A percentile compares a stretch with the other conserved stretches of the same genome.
These are phyloP conservation scores for Pseudotulostoma volvatum DNA, from an alignment of 495 filamentous ascomycete genomes.

Conservation along the genomic window DNA sequence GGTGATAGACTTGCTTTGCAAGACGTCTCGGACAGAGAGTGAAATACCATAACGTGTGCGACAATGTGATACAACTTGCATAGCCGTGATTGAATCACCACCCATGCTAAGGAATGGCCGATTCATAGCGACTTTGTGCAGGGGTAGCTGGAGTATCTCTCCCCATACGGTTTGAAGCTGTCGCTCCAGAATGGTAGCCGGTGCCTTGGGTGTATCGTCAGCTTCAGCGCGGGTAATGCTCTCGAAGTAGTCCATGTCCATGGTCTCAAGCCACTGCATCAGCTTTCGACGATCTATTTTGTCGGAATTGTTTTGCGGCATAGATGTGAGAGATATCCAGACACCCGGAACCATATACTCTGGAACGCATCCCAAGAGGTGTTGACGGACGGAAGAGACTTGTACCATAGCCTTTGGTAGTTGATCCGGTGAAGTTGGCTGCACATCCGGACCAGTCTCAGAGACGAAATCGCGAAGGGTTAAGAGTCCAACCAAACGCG, in stretches of 20 bases:
- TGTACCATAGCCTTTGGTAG: no score
- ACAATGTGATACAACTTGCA: no score
- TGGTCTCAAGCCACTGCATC: no score
- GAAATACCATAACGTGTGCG: no score
- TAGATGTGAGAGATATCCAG: slow-evolving; percentile 27
- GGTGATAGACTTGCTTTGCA: neutral
- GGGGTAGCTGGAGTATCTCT: no score
- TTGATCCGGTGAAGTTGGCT: slow-evolving; percentile 26
- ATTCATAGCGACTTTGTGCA: slow-evolving; percentile 24
- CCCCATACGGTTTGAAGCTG: slow-evolving; percentile 5
- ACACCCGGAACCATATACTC: slow-evolving; percentile 38
- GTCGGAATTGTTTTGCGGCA: slow-evolving; percentile 30
- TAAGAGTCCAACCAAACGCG: no score
- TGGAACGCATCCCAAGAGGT: no score
- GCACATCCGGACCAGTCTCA: no score
- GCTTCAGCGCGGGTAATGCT: no score
- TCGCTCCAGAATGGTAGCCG: slow-evolving; percentile 8
- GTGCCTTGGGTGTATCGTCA: slow-evolving; percentile 13
- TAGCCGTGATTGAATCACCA: slow-evolving; percentile 38
- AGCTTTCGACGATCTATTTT: slow-evolving; percentile 37
- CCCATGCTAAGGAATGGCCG: slow-evolving; percentile 37
- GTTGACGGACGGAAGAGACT: no score
- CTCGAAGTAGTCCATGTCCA: no score
- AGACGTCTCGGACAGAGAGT: neutral
- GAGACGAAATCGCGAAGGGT: no score